Evolutionary conservation across 2,329 filamentous ascomycete genomes (phyloP).

Genomic region (Paecilomyces sp.): DNA sequence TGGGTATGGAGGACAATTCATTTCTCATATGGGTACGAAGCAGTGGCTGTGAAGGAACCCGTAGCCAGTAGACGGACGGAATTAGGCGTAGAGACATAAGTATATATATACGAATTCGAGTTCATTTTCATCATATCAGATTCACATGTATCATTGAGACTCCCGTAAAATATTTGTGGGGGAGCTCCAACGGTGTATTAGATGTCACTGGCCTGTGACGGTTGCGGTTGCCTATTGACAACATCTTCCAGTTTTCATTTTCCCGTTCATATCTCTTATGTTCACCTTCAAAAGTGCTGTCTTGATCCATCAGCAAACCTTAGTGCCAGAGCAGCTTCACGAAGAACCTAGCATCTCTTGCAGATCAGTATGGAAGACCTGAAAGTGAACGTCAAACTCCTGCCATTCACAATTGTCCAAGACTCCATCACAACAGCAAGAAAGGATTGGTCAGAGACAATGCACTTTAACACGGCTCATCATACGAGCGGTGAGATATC

Average conservation of each 20-base stretch:
- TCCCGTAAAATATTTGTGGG: too few relatives aligned
- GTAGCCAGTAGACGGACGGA: neutral
- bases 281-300: neutral
- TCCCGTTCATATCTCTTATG: too few relatives aligned
- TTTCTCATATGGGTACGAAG: conserved; percentile 48
- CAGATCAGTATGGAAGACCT: neutral
- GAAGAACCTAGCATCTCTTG: neutral
- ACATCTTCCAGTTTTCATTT: too few relatives aligned
- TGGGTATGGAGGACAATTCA: conserved; percentile 41
- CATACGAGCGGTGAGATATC: conserved; percentile 24
- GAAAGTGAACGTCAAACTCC: neutral
- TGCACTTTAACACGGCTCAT: conserved; percentile 30
- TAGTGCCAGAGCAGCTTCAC: neutral
- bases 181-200: too few relatives aligned
- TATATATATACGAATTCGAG: too few relatives aligned
- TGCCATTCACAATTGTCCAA: conserved; percentile 7
- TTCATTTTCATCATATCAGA: too few relatives aligned
- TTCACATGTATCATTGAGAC: too few relatives aligned
- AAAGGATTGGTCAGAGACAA: conserved; percentile 4
- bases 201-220: too few relatives aligned
- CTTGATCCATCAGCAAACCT: neutral
- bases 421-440: conserved; percentile 3
- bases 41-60: conserved; percentile 38
- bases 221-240: too few relatives aligned
- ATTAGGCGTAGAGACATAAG: neutral